Conservation (phyloP, 352 stramenopile species). For the Phytophthora pini region DNA sequence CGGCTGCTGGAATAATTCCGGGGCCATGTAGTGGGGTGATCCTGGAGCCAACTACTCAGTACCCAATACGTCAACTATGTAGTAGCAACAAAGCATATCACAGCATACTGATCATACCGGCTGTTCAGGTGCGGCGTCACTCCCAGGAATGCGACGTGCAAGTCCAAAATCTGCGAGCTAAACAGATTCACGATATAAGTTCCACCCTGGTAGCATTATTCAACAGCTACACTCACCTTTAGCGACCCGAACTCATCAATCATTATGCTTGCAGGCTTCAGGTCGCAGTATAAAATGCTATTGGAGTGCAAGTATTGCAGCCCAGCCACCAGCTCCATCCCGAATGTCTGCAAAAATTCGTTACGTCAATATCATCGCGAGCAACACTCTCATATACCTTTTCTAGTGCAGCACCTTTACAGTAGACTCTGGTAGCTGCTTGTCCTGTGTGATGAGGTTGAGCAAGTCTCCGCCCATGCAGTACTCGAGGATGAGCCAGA, state of each 20-base stretch:
- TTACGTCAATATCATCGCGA: too few species aligned
- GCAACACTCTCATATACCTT: too few species aligned
- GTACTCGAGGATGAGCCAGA: slow-evolving; percentile 96
- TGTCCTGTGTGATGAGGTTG: slow-evolving; percentile 91
- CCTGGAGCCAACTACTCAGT: slow-evolving; percentile 59
- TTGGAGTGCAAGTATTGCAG: slow-evolving; percentile 91
- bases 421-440: slow-evolving; percentile 77
- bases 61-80: not conserved
- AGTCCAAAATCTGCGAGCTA: slow-evolving; percentile 92
- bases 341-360: slow-evolving; percentile 56
- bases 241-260: slow-evolving; percentile 94
- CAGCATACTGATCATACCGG: slow-evolving; percentile 37
- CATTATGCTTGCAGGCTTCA: slow-evolving; percentile 92
- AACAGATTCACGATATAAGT: not conserved
- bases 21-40: slow-evolving; percentile 93
- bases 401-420: slow-evolving; percentile 57
- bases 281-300: slow-evolving; percentile 91
- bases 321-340: slow-evolving; percentile 73
- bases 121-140: slow-evolving; percentile 33
- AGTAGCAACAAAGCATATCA: not conserved
- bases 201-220: not conserved
- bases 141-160: slow-evolving; percentile 79
- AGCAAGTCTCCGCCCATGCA: slow-evolving; percentile 92
- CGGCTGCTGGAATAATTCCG: slow-evolving; percentile 89
- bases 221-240: slow-evolving; percentile 53